A percentile compares a stretch with the other conserved stretches of the same genome.
Conservation (phyloP, 768 basidiomycete species). For the Leccinum pellstonianum region DNA sequence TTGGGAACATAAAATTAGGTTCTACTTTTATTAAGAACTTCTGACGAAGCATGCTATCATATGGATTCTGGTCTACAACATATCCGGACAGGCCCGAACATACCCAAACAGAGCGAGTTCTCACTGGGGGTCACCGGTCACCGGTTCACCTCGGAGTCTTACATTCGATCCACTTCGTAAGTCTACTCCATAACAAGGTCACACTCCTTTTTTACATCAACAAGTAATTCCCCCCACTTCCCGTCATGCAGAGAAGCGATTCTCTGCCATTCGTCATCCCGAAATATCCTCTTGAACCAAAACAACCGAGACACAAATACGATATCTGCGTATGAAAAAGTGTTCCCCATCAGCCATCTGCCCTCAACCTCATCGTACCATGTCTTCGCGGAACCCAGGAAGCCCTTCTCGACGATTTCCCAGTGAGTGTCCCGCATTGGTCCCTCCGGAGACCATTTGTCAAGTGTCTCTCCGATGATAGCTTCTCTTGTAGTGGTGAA, state of each 20-base stretch:
- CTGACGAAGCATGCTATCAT: no score
- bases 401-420: slow-evolving; percentile 19
- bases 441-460: slow-evolving; percentile 39
- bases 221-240: slow-evolving; percentile 26
- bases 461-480: slow-evolving; percentile 36
- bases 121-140: no score
- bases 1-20: no score
- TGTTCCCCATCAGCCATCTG: slow-evolving; percentile 32
- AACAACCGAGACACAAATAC: slow-evolving; percentile 17
- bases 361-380: slow-evolving; percentile 27
- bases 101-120: no score
- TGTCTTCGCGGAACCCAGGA: slow-evolving; percentile 6
- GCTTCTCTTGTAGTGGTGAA: slow-evolving; percentile 38
- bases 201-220: slow-evolving; percentile 28
- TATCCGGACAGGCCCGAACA: no score
- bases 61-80: no score
- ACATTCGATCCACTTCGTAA: background rate
- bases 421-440: slow-evolving; percentile 33
- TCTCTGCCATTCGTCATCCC: slow-evolving; percentile 28
- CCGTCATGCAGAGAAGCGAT: slow-evolving; percentile 26
- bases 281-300: slow-evolving; percentile 21
- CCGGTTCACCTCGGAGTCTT: background rate
- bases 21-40: no score
- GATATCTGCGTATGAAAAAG: slow-evolving; percentile 34
- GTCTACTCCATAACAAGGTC: slow-evolving; percentile 5